A percentile compares a stretch with the other conserved stretches of the same genome.
Conservation (phyloP, 805 yeast species). For the Monosporozyma aquatica region DNA sequence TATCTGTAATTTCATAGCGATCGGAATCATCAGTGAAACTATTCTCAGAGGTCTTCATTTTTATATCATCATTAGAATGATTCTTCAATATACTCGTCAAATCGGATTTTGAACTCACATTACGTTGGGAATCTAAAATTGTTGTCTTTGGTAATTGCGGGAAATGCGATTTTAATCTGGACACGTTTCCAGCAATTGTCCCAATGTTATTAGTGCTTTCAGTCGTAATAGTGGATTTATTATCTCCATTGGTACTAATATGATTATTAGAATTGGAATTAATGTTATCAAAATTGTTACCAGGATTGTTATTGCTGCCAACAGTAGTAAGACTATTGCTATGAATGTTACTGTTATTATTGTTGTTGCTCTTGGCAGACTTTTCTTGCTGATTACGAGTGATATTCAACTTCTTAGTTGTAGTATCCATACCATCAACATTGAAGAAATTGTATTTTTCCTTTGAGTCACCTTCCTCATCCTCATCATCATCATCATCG, state of each 20-base stretch:
- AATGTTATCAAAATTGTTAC: not conserved
- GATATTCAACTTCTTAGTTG: not conserved
- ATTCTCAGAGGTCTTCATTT: not conserved
- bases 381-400: not conserved
- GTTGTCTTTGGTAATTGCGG: conserved; percentile 8
- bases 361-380: not conserved
- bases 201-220: conserved; percentile 1
- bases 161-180: conserved; percentile 13
- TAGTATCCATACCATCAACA: not conserved
- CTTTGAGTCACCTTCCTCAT: conserved; percentile 14
- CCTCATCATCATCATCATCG: conserved; percentile 28
- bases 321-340: too few species aligned
- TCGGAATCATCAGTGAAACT: conserved; percentile 4
- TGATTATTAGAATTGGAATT: not conserved
- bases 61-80: not conserved
- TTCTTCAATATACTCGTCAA: conserved; percentile 2
- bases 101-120: conserved; percentile 7
- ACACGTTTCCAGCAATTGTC: conserved; percentile 9
- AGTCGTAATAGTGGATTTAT: not conserved
- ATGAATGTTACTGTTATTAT: conserved; percentile 1
- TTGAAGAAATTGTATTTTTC: conserved; percentile 21
- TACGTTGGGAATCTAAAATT: conserved; percentile 7
- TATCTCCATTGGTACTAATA: not conserved
- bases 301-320: not conserved
- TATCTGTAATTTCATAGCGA: conserved; percentile 19